Evolutionary conservation across 345 rosid genomes (phyloP).

Genomic region (Eucalyptus camaldulensis): DNA sequence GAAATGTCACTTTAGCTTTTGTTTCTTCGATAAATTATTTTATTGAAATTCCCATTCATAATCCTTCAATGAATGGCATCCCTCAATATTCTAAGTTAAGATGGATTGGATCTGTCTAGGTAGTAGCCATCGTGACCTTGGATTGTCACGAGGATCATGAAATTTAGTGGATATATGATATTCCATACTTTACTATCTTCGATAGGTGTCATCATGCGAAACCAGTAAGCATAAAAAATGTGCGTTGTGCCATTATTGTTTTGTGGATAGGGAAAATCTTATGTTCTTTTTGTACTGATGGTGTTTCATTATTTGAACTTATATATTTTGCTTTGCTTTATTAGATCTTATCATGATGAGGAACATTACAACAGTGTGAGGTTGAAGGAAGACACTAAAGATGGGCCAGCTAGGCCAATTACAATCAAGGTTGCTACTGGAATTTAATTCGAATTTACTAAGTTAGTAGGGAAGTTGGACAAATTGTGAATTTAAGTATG

Average conservation of each 20-base stretch:
- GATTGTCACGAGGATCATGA: not conserved
- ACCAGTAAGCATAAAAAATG: not conserved
- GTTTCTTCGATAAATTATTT: not conserved
- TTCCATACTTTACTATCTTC: not conserved
- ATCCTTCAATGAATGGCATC: not conserved
- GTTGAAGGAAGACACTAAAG: conserved; percentile 55
- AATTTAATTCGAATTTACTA: not conserved
- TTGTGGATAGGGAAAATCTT: not conserved
- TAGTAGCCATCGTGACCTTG: not conserved
- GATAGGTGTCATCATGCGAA: not conserved
- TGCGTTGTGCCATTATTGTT: not conserved
- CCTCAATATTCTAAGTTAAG: no score
- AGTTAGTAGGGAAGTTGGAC: not conserved
- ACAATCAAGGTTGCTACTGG: conserved; percentile 48
- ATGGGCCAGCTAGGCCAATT: conserved; percentile 66
- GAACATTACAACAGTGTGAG: conserved; percentile 92
- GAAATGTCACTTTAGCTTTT: not conserved
- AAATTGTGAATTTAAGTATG: not conserved
- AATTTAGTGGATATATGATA: not conserved
- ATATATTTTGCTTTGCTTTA: not conserved
- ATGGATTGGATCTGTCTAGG: not conserved
- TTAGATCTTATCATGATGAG: conserved; percentile 90
- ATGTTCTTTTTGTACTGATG: not conserved
- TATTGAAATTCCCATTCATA: not conserved
- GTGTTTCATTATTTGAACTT: not conserved